Conservation (phyloP, 768 basidiomycete species). For the Podaxis sp. region DNA sequence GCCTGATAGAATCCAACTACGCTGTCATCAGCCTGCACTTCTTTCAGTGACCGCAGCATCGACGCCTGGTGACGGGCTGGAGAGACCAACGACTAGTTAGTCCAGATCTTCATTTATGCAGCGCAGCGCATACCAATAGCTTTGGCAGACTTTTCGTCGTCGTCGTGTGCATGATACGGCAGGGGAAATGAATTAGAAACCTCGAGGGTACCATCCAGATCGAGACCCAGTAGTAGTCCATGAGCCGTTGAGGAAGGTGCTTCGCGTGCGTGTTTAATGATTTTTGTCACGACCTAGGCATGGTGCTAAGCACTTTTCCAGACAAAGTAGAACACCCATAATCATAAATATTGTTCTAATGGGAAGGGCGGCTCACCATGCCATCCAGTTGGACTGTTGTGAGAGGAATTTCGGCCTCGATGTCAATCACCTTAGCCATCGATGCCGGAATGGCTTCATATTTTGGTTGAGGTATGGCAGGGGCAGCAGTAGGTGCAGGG, state of each 20-base stretch:
- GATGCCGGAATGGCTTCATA: slow-evolving; percentile 89
- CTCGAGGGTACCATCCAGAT: slow-evolving; percentile 87
- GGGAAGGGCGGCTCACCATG: slow-evolving; percentile 49
- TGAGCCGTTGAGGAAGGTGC: slow-evolving; percentile 67
- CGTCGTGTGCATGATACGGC: slow-evolving; percentile 67
- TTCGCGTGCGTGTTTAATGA: slow-evolving; percentile 89
- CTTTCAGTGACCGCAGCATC: slow-evolving; percentile 85
- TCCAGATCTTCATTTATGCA: background rate
- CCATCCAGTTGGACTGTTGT: slow-evolving; percentile 81
- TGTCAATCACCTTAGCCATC: slow-evolving; percentile 90
- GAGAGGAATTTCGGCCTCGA: slow-evolving; percentile 85
- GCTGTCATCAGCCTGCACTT: slow-evolving; percentile 88
- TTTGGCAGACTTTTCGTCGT: slow-evolving; percentile 80
- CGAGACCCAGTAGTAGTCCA: slow-evolving; percentile 86
- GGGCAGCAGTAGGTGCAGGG: slow-evolving; percentile 59
- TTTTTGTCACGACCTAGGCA: slow-evolving; percentile 83
- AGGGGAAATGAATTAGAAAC: slow-evolving; percentile 88
- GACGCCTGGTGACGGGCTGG: slow-evolving; percentile 76
- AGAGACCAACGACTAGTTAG: slow-evolving; percentile 15
- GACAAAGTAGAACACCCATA: background rate
- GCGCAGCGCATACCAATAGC: slow-evolving; percentile 50
- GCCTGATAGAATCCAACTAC: slow-evolving; percentile 95
- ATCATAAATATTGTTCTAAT: slow-evolving; percentile 3
- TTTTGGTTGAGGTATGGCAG: slow-evolving; percentile 57
- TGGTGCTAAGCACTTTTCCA: slow-evolving; percentile 3